Evolutionary conservation across 73 alveolate genomes (phyloP).

Genomic region (Blepharisma japonicum): DNA sequence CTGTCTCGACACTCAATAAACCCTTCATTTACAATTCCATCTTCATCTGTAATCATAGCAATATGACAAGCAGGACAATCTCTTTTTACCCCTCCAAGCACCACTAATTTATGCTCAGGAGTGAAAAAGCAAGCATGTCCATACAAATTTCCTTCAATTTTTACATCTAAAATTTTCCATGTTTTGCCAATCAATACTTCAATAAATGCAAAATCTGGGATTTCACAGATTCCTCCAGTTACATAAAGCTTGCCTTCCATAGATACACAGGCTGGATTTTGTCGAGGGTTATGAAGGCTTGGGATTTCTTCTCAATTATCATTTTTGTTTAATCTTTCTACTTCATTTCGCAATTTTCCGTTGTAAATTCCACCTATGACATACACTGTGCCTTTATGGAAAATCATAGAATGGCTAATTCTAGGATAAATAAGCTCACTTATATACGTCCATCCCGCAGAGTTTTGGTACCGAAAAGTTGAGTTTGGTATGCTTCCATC

Average conservation of each 20-base stretch:
- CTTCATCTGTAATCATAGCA: too few relatives aligned
- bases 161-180: constrained; percentile 18
- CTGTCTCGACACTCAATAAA: neutral
- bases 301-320: constrained; percentile 12
- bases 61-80: too few relatives aligned
- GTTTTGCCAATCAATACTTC: neutral
- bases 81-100: neutral
- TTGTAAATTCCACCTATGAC: neutral
- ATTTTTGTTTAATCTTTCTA: neutral
- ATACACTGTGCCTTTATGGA: constrained; percentile 20
- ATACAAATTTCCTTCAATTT: neutral
- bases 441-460: neutral
- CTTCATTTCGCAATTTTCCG: neutral
- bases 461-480: neutral
- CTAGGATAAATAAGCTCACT: neutral
- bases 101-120: constrained; percentile 27
- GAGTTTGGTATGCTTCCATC: neutral
- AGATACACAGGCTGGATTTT: constrained; percentile 11
- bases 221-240: constrained; percentile 6
- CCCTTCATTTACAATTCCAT: too few relatives aligned
- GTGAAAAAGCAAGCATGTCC: constrained; percentile 29
- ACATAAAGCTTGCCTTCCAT: constrained; percentile 21
- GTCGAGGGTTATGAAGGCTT: neutral
- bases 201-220: neutral
- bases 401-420: neutral